Evolutionary conservation across 164 flowering plant species (phyloP), one percentile per base, ranked within the genome.

Genomic region (Annona squamosa): DNA sequence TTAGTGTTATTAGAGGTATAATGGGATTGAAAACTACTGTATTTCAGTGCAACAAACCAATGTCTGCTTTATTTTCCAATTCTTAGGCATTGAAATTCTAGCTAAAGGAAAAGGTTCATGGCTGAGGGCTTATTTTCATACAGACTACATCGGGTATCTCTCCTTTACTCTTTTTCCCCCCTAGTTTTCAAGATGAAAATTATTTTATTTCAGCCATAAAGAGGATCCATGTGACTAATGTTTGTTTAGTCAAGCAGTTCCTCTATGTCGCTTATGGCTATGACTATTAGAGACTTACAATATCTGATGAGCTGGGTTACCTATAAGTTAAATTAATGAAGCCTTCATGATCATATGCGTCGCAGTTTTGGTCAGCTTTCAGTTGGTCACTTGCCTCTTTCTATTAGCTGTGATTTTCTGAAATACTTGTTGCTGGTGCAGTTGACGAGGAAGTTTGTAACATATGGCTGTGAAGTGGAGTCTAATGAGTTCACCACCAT

Each of bases 381-480:
- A 3, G 59, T 52, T 52, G 59, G 13, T 7, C 59, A 63, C 66
- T 63, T 63, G 3, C 7, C 42, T 13, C 43, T 26, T 65, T 17
- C 43, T 65, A 42, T 65, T 65, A 5, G 16, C 43, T 65, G 17
- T 3, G 42, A 65, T 65, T 65, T 65, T 41, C 4, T 26, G 12
- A 65, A 41, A 65, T 12, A 41, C 3, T 42, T 12, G 45, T 41
- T 65, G 42, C 43, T 10, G 72, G 79, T 81, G 84, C 84, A 74
- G 76, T 52, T 87, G 72, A 91, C 87, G 77, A 77, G 91, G 77
- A 91, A 89, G 83, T 72, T 73, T 75, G 82, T 80, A 70, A 48
- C 72, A 63, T 83, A 84, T 45, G 84, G 79, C 41, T 76, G 69
- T 82, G 87, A 87, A 73, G 84, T 72, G 45, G 83, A 81, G 5